Evolutionary conservation across 495 filamentous ascomycete genomes (phyloP), one percentile per base, ranked within the genome.

Genomic region (Pyronema domesticum): DNA sequence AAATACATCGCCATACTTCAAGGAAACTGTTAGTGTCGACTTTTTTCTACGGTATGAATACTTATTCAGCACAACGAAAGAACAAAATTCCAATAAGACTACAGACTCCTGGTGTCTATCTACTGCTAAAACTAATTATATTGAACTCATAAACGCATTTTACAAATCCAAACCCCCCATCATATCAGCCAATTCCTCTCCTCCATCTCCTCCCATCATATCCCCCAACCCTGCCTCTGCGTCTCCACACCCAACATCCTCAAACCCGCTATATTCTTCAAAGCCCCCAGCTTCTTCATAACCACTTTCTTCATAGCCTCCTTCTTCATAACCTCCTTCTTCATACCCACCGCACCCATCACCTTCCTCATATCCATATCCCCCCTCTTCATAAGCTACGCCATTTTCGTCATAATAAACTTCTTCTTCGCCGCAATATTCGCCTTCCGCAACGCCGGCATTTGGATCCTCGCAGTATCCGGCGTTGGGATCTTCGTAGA

Each of bases 401-500:
- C 39, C 39, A 42, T 42, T 17, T 3, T 42, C 39, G 39, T 13
- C 39, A 42, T 42, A 42, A 13, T 17, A 13, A 1, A 17, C 15
- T 17, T 42, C 39, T 17, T 42, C 39, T 13, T 1, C 39, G 3
- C 11, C 39, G 15, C 7, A 42, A 7, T 3, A 42, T 17, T 42
- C 39, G 3, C 39, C 23, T 30, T 30, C 23, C 1, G 5, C 13
- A 43, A 6, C 45, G 7, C 45, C 45, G 18, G 3, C 45, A 30
- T 47, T 47, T 1, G 45, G 45, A 8, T 47, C 45, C 45, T 47
- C 45, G 18, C 10, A 47, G 45, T 47, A 47, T 2, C 45, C 8
- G 45, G 14, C 19, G 45, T 47, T 47, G 45, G 45, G 45, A 18
- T 47, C 45, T n/a, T 47, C 45, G 45, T 47, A 47, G 45, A 17